Evolutionary conservation across 805 yeast species (phyloP), one percentile per base, ranked within the genome.

Genomic region (Sugiyamaella floridensis): DNA sequence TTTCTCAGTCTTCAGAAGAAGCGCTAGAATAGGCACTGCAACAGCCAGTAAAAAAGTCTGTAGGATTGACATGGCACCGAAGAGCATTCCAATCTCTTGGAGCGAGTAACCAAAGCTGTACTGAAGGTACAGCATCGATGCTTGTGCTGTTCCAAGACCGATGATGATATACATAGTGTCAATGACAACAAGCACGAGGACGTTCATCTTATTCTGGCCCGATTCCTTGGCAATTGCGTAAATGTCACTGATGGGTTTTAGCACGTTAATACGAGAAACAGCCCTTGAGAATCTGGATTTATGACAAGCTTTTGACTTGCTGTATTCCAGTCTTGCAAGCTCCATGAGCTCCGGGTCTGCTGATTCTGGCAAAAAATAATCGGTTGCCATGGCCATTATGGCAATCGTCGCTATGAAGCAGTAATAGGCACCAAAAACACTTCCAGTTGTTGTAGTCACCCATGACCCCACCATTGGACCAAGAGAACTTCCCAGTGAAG

Each of bases 141-240:
- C 43, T 20, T 42, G 37, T n/a, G 43, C 28, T 20, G 20, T 42
- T 9, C 49, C 49, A 14, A 34, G 43, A 10, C 32, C 10, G 5
- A 47, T 22, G 11, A 47, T 37, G 22, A 47, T 22, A 16, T 47
- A 47, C 18, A 47, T 15, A 5, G 43, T 37, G 43, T 47, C 49
- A 4, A 47, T 47, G 12, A 37, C 19, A 7, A 47, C 32, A 16
- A 47, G 43, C n/a, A 47, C 16, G 4, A 47, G 7, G 15, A 47
- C 12, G 34, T 47, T 47, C 16, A 7, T 19, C 22, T 15, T 16
- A 2, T 9, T 10, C 1, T 6, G 4, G 14, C 46, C 32, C 37
- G 37, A 11, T 14, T 32, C 37, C 12, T 10, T 14, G 3, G 37
- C 12, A 32, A 32, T 32, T 3, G 37, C 9, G 37, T 8, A 32